Base-by-base conservation (phyloP, 1,284 basidiomycete species). In the Ganoderma resinaceum region DNA sequence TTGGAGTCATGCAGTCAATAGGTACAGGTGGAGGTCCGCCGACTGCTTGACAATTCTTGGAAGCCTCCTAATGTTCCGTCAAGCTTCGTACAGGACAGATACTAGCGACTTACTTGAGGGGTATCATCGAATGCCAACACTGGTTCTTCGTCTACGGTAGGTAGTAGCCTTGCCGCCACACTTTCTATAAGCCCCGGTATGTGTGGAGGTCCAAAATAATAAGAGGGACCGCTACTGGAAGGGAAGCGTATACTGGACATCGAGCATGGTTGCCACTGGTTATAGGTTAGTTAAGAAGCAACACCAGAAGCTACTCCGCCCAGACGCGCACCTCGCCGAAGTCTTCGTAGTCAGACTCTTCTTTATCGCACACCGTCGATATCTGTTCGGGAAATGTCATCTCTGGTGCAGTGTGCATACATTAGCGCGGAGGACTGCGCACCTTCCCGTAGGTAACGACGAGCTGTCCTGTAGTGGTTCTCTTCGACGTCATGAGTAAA, bases 281-380 rank as follows among this genome's bases (percentile, higher is more conserved):
- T 57, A 2, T 9, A 57, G 29, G 3, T 35, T 20, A n/a, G 55
- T 57, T 2, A 35, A 35, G 33, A 35, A 18, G 12, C 29, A 59
- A 18, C 37, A 14, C 52, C 18, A 57, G 12, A 64, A 55, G 35
- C 5, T 6, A 29, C 40, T 58, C 12, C 26, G 12, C 52, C 33
- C 37, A 9, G 55, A 16, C n/a, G 38, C 67, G n/a, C 46, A 72
- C 68, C 63, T 65, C 62, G 14, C 68, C 66, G 49, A 67, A 67
- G 66, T 69, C 70, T 60, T 66, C 66, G 23, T 16, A 1, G 2
- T 72, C 70, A 20, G 65, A 40, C 31, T 67, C 66, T 40, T 65
- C 70, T 9, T 35, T 68, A 12, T 40, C 38, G 20, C 57, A 58
- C n/a, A 61, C 57, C 23, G 63, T 33, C 23, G 37, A 49, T 53